Evolutionary conservation across 2,329 filamentous ascomycete species (phyloP), one percentile per base, ranked within the genome.

Genomic region (Sphaerulina musiva): DNA sequence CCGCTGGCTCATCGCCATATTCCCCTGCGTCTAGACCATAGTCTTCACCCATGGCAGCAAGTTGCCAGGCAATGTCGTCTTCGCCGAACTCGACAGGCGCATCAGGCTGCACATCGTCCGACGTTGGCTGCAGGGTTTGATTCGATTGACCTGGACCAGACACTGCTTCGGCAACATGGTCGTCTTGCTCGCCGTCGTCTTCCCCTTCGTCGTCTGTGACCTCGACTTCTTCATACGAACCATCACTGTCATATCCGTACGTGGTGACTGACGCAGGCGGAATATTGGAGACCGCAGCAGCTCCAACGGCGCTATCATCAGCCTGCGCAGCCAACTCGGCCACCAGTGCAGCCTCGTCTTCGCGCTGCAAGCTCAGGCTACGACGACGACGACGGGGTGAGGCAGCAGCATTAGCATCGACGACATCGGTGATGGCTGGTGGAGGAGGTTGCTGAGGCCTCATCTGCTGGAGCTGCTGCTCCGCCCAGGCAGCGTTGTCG

Each of bases 31-130:
- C 87, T 31, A 91, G 76, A 1, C 83, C 88, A 62, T 91, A 90
- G n/a, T 89, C 85, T 61, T 87, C 80, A 51, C 87, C 89, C 88
- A 96, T 95, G 26, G 87, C 85, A 50, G 88, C 87, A 10, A 98
- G 77, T 67, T 98, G 93, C 67, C 85, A 91, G 36, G 89, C 91
- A 63, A 98, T 95, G 66, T 98, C 93, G 50, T 91, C 92, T 69
- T 97, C 93, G 53, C 87, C 88, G 65, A 95, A 95, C 64, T 96
- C 92, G 6, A 93, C 73, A 0, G 77, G 73, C 44, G 73, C 72
- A 8, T 61, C 11, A 59, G 64, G 8, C 76, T 93, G 89, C 6
- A 89, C 71, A 1, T 67, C 70, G 50, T 47, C 48, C 7, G 23
- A 17, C 34, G 51, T 74, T 72, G 20, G 72, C 69, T 49, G 82